phyloP scores from a whole-genome alignment of 2,329 filamentous ascomycete genomes.

The Aspergillus carbonarius region DNA sequence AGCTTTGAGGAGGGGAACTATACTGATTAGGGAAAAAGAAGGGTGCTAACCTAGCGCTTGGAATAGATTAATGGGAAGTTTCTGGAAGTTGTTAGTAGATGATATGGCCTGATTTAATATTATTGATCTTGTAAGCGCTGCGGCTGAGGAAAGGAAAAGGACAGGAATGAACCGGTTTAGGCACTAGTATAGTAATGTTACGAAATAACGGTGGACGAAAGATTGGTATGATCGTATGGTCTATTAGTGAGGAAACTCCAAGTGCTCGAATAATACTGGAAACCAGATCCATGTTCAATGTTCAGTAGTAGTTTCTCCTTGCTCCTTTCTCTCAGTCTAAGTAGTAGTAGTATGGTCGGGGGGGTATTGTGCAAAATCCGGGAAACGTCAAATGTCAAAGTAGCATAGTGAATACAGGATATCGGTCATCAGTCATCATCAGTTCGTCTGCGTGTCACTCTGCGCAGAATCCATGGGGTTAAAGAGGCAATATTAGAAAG shows the following conservation, averaged over 20 bases:
- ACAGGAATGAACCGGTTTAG: too few relatives aligned
- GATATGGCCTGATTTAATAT: neutral
- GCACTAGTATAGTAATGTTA: too few relatives aligned
- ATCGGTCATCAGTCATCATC: conserved; percentile 1
- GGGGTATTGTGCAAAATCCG: neutral
- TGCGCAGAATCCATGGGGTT: neutral
- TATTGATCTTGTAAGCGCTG: neutral
- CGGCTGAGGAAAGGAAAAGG: neutral
- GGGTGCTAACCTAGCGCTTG: neutral
- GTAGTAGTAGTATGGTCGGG: neutral
- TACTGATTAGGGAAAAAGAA: neutral
- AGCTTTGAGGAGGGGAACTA: neutral
- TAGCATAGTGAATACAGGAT: neutral
- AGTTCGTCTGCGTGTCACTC: neutral
- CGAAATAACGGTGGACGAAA: neutral
- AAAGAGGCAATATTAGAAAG: neutral
- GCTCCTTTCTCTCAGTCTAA: neutral
- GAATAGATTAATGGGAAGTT: neutral
- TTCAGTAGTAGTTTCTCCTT: neutral
- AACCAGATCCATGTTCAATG: neutral
- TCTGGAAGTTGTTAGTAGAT: neutral
- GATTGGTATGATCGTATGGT: neutral
- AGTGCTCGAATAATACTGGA: neutral
- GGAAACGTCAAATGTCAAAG: neutral
- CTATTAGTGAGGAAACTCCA: neutral